A percentile compares a stretch with the other conserved stretches of the same genome.
phyloP scores from a whole-genome alignment of 2,329 filamentous ascomycete species.

The Pseudocercospora fijiensis region DNA sequence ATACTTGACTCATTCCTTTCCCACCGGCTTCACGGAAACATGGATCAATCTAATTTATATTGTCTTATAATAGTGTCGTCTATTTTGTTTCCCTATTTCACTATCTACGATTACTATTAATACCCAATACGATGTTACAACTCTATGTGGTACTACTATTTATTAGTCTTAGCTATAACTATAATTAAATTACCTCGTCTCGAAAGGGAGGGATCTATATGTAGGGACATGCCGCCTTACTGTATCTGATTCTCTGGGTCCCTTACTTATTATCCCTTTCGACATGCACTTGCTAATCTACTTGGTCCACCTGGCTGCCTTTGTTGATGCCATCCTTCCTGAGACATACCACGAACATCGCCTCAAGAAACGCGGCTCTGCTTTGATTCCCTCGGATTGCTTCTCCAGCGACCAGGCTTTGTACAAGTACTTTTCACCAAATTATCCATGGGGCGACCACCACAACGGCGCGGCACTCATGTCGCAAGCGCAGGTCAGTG shows the following conservation, averaged over 20 bases:
- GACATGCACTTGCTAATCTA: not conserved
- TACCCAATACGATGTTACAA: too few species aligned
- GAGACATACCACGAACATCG: not conserved
- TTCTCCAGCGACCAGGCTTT: not conserved
- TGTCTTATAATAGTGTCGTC: too few species aligned
- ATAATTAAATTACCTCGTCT: too few species aligned
- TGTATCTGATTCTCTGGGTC: not conserved
- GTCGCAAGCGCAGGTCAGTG: not conserved
- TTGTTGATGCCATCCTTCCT: not conserved
- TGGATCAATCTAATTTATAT: too few species aligned
- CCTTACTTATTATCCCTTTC: not conserved
- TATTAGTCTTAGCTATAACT: too few species aligned
- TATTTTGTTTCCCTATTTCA: too few species aligned
- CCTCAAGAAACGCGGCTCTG: not conserved
- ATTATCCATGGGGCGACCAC: not conserved
- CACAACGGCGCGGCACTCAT: not conserved
- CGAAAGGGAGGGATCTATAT: too few species aligned
- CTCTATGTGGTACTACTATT: too few species aligned
- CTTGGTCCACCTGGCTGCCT: not conserved
- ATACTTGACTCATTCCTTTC: constrained; percentile 3
- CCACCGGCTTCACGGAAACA: not conserved
- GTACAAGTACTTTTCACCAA: not conserved
- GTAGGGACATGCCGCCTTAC: not conserved
- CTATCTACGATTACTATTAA: too few species aligned
- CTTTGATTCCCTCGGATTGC: not conserved